These are phyloP conservation scores for Teunomyces aglyptinius DNA, from an alignment of 805 yeast species.

Conservation along the genomic window DNA sequence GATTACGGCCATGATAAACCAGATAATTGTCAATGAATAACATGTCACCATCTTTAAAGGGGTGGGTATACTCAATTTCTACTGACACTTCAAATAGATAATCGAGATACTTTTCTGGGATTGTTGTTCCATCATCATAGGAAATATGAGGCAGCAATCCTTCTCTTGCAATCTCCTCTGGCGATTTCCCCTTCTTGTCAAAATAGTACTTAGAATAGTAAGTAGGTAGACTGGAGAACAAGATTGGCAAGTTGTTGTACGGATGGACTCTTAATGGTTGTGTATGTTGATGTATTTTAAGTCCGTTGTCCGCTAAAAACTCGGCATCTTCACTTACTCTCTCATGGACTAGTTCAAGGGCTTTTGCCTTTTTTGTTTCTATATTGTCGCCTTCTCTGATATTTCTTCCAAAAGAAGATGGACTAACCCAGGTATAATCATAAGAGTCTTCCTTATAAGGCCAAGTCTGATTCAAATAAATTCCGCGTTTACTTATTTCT, in stretches of 20 bases:
- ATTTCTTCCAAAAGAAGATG: slow-evolving; percentile 8
- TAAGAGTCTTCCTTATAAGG: slow-evolving; percentile 2
- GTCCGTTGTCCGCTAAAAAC: slow-evolving; percentile 7
- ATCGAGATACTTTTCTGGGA: slow-evolving; percentile 19
- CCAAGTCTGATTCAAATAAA: slow-evolving; percentile 10
- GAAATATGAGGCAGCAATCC: slow-evolving; percentile 8
- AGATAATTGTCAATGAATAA: slow-evolving; percentile 19
- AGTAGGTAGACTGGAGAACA: slow-evolving; percentile 21
- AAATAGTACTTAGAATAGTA: slow-evolving; percentile 14
- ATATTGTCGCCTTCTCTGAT: slow-evolving; percentile 2
- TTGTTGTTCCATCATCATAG: slow-evolving; percentile 18
- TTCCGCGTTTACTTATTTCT: slow-evolving; percentile 10
- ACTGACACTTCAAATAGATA: slow-evolving; percentile 16
- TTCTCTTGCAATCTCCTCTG: not conserved
- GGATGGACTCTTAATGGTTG: slow-evolving; percentile 9
- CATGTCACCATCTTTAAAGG: slow-evolving; percentile 18
- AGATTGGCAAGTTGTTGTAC: slow-evolving; percentile 10
- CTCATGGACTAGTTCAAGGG: slow-evolving; percentile 4
- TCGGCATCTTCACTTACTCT: slow-evolving; percentile 9
- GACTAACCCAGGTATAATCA: slow-evolving; percentile 9
- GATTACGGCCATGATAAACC: slow-evolving; percentile 21
- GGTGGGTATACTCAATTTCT: slow-evolving; percentile 17
- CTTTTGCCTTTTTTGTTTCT: slow-evolving; percentile 6
- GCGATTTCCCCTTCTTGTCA: slow-evolving; percentile 1
- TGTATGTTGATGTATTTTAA: slow-evolving; percentile 10